Conservation (phyloP, 495 filamentous ascomycete species). For the Penicillium antarcticum region DNA sequence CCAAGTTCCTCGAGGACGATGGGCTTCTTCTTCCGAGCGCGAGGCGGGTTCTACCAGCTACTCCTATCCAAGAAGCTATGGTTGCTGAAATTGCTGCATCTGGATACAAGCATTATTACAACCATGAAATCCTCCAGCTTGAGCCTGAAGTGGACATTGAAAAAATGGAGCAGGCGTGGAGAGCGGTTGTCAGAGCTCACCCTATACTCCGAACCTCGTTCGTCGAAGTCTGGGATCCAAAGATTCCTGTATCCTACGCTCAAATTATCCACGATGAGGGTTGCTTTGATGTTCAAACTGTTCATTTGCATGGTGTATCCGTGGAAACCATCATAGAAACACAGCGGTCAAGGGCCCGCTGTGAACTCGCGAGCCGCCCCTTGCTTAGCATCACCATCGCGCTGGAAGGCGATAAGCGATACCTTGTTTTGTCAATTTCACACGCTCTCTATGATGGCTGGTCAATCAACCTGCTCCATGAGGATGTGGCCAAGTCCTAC, state of each 20-base stretch:
- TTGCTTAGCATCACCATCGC: slow-evolving; percentile 14
- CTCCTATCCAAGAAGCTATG: slow-evolving; percentile 83
- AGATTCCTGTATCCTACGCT: slow-evolving; percentile 54
- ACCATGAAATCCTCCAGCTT: slow-evolving; percentile 68
- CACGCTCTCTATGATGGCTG: slow-evolving; percentile 88
- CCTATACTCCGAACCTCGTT: slow-evolving; percentile 75
- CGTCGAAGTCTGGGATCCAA: slow-evolving; percentile 54
- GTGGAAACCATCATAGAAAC: slow-evolving; percentile 21
- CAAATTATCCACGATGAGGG: slow-evolving; percentile 54
- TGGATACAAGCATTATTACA: slow-evolving; percentile 70
- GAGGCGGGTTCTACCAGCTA: slow-evolving; percentile 62
- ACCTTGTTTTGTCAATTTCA: slow-evolving; percentile 52
- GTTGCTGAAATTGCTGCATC: slow-evolving; percentile 71
- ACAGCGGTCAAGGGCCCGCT: slow-evolving; percentile 19
- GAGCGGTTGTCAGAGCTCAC: slow-evolving; percentile 48
- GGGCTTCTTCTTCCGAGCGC: slow-evolving; percentile 29
- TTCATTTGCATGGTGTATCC: slow-evolving; percentile 13
- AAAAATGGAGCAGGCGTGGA: slow-evolving; percentile 58
- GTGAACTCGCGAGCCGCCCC: slow-evolving; percentile 5
- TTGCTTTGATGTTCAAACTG: slow-evolving; percentile 16
- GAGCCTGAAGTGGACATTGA: slow-evolving; percentile 45
- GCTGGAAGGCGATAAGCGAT: slow-evolving; percentile 17
- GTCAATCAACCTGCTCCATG: slow-evolving; percentile 67
- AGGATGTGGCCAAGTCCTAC: slow-evolving; percentile 46
- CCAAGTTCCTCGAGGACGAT: slow-evolving; percentile 25